Conservation (phyloP, 2,329 filamentous ascomycete species). For the Aspergillus clavatus region DNA sequence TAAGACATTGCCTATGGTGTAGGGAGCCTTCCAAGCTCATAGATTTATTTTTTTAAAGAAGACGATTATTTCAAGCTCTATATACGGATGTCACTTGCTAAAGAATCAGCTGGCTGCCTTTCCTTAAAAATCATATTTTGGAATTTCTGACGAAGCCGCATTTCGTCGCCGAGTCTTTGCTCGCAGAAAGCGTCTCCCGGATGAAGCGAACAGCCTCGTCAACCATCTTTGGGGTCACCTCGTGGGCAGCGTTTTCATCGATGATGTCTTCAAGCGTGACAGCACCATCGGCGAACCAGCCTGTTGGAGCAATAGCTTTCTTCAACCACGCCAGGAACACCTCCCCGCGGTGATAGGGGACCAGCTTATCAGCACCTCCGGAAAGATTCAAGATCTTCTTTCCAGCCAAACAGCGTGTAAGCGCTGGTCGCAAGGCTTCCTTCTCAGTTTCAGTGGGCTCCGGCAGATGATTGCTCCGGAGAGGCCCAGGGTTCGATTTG, state of each 20-base stretch:
- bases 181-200: constrained; percentile 34
- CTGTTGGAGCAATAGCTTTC: constrained; percentile 32
- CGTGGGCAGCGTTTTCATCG: constrained; percentile 54
- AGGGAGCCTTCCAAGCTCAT: too few relatives aligned
- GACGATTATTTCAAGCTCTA: too few relatives aligned
- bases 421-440: constrained; percentile 38
- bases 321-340: constrained; percentile 56
- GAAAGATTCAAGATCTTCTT: constrained; percentile 52
- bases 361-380: constrained; percentile 55
- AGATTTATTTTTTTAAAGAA: too few relatives aligned
- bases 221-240: constrained; percentile 54
- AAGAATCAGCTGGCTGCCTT: not conserved
- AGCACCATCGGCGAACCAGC: constrained; percentile 49
- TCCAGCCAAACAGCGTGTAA: constrained; percentile 42
- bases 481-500: constrained; percentile 16
- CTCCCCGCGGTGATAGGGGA: constrained; percentile 54
- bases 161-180: constrained; percentile 16
- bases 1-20: too few relatives aligned
- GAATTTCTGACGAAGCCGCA: constrained; percentile 32
- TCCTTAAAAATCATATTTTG: constrained; percentile 25
- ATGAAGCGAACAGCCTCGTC: constrained; percentile 53
- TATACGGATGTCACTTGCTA: too few relatives aligned
- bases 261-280: constrained; percentile 54
- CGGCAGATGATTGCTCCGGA: constrained; percentile 30
- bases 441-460: constrained; percentile 42